Percentiles rank a stretch among this genome's conserved stretches.
Evolutionary conservation across 2,329 filamentous ascomycete genomes (phyloP).

Genomic region (Neopestalotiopsis sp.): DNA sequence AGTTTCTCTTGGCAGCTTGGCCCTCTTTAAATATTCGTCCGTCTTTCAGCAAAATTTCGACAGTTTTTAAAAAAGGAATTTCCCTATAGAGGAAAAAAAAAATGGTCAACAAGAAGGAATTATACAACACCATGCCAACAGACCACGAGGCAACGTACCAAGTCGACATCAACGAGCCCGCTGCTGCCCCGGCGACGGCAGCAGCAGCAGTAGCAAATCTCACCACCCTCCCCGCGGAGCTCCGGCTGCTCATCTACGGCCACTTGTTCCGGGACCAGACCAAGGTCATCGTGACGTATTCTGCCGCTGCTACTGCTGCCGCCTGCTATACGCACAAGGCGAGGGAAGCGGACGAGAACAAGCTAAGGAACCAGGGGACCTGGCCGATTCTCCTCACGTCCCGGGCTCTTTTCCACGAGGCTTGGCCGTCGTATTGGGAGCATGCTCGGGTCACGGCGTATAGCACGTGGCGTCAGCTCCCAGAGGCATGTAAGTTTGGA

Average conservation of each 20-base stretch:
- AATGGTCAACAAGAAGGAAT: too few species aligned
- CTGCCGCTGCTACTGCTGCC: not conserved
- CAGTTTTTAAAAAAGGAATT: too few species aligned
- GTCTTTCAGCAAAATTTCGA: too few species aligned
- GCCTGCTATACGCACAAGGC: not conserved
- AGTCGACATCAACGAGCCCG: not conserved
- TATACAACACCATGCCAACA: too few species aligned
- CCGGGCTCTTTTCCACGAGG: not conserved
- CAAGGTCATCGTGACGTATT: not conserved
- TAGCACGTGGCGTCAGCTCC: not conserved
- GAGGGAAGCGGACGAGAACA: not conserved
- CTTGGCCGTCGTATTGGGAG: not conserved
- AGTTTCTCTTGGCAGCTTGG: not conserved
- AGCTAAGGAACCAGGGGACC: not conserved
- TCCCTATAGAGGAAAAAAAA: too few species aligned
- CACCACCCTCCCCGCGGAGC: not conserved
- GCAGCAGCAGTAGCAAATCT: not conserved
- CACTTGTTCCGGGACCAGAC: not conserved
- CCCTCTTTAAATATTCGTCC: too few species aligned
- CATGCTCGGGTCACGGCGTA: not conserved
- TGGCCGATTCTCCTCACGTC: not conserved
- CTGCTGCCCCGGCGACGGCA: not conserved
- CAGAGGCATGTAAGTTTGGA: not conserved
- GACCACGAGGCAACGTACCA: too few species aligned
- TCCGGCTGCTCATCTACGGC: not conserved